Conservation (phyloP, 768 basidiomycete species). For the Auriscalpium vulgare region DNA sequence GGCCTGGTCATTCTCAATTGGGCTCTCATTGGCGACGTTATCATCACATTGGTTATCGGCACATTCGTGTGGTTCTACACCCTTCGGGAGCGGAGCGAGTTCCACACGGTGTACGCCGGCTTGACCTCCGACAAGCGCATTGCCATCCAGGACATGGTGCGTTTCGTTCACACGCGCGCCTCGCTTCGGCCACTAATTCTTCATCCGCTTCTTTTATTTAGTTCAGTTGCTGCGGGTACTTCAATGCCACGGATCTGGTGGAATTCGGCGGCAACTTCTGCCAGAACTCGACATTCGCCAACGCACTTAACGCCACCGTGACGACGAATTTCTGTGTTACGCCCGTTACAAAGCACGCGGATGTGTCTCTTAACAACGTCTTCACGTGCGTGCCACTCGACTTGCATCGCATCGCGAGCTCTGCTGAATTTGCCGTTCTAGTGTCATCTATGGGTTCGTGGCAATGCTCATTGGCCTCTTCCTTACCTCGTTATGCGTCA, state of each 20-base stretch:
- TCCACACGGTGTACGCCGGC: constrained; percentile 46
- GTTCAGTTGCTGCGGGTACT: constrained; percentile 85
- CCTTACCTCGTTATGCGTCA: constrained; percentile 77
- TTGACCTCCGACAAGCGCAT: constrained; percentile 40
- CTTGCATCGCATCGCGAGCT: not conserved
- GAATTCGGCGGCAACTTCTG: constrained; percentile 62
- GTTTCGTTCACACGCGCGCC: constrained; percentile 12
- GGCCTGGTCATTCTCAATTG: constrained; percentile 77
- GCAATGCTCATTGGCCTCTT: constrained; percentile 68
- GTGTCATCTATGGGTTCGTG: constrained; percentile 75
- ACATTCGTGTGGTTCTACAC: constrained; percentile 80
- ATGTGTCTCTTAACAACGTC: constrained; percentile 66
- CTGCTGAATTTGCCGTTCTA: not conserved
- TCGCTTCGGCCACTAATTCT: not conserved
- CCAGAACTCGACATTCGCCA: constrained; percentile 28
- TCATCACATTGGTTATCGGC: constrained; percentile 57
- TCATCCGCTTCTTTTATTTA: constrained; percentile 20
- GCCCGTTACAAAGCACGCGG: constrained; percentile 59
- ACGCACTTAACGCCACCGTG: constrained; percentile 22
- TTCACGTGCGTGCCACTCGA: constrained; percentile 61
- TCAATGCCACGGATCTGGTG: constrained; percentile 39
- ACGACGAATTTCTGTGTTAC: constrained; percentile 59
- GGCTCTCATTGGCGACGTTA: constrained; percentile 53
- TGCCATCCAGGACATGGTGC: constrained; percentile 65
- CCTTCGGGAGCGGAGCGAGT: constrained; percentile 61